Conservation (phyloP, 2,329 filamentous ascomycete species). For the Diaporthe citri region DNA sequence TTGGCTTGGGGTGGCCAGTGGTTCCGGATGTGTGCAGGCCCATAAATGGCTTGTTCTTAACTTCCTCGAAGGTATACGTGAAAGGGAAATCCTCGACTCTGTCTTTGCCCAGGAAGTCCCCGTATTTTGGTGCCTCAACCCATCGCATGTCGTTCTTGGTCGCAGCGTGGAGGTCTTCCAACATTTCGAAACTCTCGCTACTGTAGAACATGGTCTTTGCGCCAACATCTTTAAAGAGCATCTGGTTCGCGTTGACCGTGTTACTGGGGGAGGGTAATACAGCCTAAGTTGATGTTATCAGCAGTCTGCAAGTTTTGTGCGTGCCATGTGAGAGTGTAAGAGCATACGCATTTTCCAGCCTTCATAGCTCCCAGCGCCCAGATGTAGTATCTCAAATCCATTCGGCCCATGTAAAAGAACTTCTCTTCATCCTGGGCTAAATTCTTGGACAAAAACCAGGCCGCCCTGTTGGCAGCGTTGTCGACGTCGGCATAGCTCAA, state of each 20-base stretch:
- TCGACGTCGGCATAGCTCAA: constrained; percentile 42
- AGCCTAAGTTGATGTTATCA: neutral
- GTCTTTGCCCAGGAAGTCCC: constrained; percentile 32
- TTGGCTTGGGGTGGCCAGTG: constrained; percentile 44
- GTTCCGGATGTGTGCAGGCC: constrained; percentile 46
- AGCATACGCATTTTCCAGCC: constrained; percentile 36
- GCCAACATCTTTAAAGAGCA: constrained; percentile 36
- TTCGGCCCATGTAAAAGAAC: constrained; percentile 37
- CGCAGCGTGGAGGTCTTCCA: constrained; percentile 34
- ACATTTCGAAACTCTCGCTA: constrained; percentile 34
- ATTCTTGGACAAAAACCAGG: constrained; percentile 42
- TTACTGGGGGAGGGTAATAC: constrained; percentile 32
- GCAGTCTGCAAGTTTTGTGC: neutral
- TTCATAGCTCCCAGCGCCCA: constrained; percentile 38
- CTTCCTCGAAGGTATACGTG: constrained; percentile 36
- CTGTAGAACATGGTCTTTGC: constrained; percentile 39
- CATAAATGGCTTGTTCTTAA: constrained; percentile 40
- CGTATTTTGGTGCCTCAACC: constrained; percentile 29
- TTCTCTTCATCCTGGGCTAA: constrained; percentile 36
- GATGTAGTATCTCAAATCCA: constrained; percentile 39
- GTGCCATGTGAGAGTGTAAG: too few species aligned
- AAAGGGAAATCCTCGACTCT: constrained; percentile 37
- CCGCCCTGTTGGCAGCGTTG: constrained; percentile 42
- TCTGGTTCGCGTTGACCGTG: constrained; percentile 30
- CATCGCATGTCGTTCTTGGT: constrained; percentile 35